phyloP scores from a whole-genome alignment of 2,329 filamentous ascomycete genomes.

The Gaeumannomyces tritici region DNA sequence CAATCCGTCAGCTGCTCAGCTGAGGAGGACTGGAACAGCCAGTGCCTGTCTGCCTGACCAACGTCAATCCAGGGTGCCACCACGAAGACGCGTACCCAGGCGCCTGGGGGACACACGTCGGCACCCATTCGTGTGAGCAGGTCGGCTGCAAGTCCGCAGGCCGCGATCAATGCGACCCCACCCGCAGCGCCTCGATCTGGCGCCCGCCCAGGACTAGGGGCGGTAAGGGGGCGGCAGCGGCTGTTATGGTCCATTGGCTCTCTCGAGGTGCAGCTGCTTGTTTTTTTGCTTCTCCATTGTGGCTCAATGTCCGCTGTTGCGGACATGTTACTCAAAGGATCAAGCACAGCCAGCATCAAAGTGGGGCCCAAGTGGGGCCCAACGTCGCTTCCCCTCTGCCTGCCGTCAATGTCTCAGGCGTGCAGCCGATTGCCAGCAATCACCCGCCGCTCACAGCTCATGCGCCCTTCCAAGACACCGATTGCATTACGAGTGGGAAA shows the following conservation, averaged over 20 bases:
- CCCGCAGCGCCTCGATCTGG: neutral
- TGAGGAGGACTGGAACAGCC: neutral
- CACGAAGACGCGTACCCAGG: too few relatives aligned
- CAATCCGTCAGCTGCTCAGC: neutral
- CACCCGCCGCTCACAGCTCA: neutral
- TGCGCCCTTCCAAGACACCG: neutral
- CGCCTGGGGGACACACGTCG: too few relatives aligned
- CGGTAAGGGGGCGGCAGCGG: neutral
- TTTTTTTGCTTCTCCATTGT: too few relatives aligned
- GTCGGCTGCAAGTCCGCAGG: neutral
- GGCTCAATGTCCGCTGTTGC: neutral
- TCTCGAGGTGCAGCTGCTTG: too few relatives aligned
- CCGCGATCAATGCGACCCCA: neutral
- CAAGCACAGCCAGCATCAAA: neutral
- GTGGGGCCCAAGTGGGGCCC: neutral
- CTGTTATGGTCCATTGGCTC: neutral
- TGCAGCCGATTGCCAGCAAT: too few relatives aligned
- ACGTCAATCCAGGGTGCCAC: neutral
- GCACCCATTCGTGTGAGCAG: too few relatives aligned
- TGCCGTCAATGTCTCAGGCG: neutral
- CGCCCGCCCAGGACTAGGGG: neutral
- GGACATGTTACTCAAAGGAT: neutral
- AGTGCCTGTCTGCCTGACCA: neutral
- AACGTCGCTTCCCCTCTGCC: neutral
- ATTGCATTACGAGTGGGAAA: neutral